Percentiles rank a stretch among this genome's conserved stretches.
These are phyloP conservation scores for Cryphonectria carpinicola DNA, from an alignment of 2,329 filamentous ascomycete species.

Conservation along the genomic window DNA sequence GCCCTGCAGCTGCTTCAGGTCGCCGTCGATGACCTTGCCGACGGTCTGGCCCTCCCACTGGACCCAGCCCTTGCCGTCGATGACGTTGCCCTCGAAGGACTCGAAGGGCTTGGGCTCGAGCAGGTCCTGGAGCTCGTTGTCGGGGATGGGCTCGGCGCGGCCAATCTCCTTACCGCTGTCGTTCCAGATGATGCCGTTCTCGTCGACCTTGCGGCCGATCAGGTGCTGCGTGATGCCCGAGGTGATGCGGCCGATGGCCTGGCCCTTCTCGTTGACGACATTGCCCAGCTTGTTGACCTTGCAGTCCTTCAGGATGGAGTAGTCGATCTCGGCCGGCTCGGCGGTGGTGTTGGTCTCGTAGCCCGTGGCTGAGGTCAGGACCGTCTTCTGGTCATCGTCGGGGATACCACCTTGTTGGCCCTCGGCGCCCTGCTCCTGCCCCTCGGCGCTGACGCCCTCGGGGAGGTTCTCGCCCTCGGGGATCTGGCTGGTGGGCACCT, in stretches of 20 bases:
- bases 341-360: constrained; percentile 33
- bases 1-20: constrained; percentile 65
- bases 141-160: constrained; percentile 66
- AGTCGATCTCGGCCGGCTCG: constrained; percentile 45
- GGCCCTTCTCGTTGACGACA: constrained; percentile 56
- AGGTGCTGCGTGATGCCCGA: constrained; percentile 68
- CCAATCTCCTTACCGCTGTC: constrained; percentile 71
- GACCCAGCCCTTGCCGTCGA: constrained; percentile 58
- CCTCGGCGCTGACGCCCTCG: constrained; percentile 15
- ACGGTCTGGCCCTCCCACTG: constrained; percentile 57
- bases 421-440: constrained; percentile 10
- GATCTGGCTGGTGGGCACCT: constrained; percentile 20
- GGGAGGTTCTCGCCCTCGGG: constrained; percentile 23
- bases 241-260: constrained; percentile 63
- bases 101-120: constrained; percentile 57
- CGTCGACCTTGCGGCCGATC: constrained; percentile 65
- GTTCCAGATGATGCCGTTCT: constrained; percentile 72
- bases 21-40: constrained; percentile 66
- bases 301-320: constrained; percentile 54
- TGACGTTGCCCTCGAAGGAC: constrained; percentile 58
- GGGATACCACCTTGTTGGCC: constrained; percentile 22
- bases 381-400: constrained; percentile 26
- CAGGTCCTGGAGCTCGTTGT: constrained; percentile 53
- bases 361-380: constrained; percentile 21
- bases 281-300: constrained; percentile 65